Evolutionary conservation across 305 asterid genomes (phyloP).

Genomic region (Fraxinus sp.): DNA sequence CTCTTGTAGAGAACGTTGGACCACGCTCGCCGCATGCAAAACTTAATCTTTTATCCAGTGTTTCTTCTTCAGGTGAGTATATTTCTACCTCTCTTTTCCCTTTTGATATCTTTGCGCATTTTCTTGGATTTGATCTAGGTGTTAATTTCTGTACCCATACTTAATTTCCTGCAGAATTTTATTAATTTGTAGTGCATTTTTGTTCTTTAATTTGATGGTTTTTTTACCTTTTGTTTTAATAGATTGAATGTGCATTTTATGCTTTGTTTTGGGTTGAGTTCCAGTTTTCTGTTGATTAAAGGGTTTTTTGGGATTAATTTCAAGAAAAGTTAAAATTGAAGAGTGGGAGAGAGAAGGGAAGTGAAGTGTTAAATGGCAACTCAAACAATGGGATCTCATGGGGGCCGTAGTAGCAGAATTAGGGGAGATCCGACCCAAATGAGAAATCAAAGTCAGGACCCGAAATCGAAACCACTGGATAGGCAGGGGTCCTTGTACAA

Average conservation of each 20-base stretch:
- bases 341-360: slow-evolving; percentile 6
- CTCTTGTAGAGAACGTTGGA: slow-evolving; percentile 25
- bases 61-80: slow-evolving; percentile 32
- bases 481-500: slow-evolving; percentile 75
- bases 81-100: slow-evolving; percentile 2
- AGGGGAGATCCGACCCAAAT: slow-evolving; percentile 25
- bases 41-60: slow-evolving; percentile 27
- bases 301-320: slow-evolving; percentile 26
- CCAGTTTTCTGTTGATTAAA: slow-evolving; percentile 26
- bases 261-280: slow-evolving; percentile 27
- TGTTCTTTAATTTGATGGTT: slow-evolving; percentile 29
- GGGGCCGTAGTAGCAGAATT: slow-evolving; percentile 44
- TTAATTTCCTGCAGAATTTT: slow-evolving; percentile 22
- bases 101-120: slow-evolving; percentile 26
- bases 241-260: slow-evolving; percentile 37
- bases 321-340: slow-evolving; percentile 20
- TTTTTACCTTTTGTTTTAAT: slow-evolving; percentile 5
- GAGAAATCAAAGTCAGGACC: slow-evolving; percentile 40
- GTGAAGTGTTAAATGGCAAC: slow-evolving; percentile 33
- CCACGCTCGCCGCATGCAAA: slow-evolving; percentile 42
- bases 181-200: slow-evolving; percentile 14
- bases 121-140: slow-evolving; percentile 30
- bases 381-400: slow-evolving; percentile 75
- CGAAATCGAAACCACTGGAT: slow-evolving; percentile 40
- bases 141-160: slow-evolving; percentile 7